Evolutionary conservation across 1,284 basidiomycete genomes (phyloP), one percentile per base, ranked within the genome.

Genomic region (Erythrobasidium hasegawianum): DNA sequence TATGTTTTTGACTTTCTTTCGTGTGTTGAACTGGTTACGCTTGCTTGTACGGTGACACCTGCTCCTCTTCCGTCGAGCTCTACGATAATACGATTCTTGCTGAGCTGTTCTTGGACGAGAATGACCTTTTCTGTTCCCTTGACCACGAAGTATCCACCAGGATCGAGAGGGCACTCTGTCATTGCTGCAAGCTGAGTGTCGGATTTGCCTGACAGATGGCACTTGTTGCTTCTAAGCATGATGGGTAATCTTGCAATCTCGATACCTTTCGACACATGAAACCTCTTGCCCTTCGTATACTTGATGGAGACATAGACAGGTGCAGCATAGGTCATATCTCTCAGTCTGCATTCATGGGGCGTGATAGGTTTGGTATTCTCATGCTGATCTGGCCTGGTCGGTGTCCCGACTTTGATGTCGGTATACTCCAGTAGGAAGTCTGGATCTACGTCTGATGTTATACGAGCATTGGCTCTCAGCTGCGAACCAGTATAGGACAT

Each of bases 61-160:
- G 84, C 80, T 54, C 77, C 77, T 29, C 76, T 72, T 57, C 75
- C 70, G 78, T 97, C 90, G 40, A 88, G 88, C 81, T 98, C 97
- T 71, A 99, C 95, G 70, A 99, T 96, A 76, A 99, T 98, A 67
- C 96, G 86, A 79, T 99, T 99, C 82, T 98, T 99, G 82, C 90
- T 94, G 74, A 99, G 81, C 79, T 98, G 96, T 78, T 99, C 97
- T 78, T 99, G 96, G 1, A 98, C 95, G 66, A 99, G 82, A 71
- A 99, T 98, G 74, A 99, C 96, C 81, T 99, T 99, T 79, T 99
- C 96, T 18, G 97, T 98, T 14, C 96, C 96, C 78, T 96, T 97
- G 59, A 98, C 95, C 66, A 99, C 89, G 79, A 99, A 99, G 78
- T 98, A 98, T 7, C 96, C 96, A 20, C 96, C 96, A 1, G 96